These are phyloP conservation scores for Ascochyta fabae DNA, from an alignment of 2,329 filamentous ascomycete species.

Conservation along the genomic window DNA sequence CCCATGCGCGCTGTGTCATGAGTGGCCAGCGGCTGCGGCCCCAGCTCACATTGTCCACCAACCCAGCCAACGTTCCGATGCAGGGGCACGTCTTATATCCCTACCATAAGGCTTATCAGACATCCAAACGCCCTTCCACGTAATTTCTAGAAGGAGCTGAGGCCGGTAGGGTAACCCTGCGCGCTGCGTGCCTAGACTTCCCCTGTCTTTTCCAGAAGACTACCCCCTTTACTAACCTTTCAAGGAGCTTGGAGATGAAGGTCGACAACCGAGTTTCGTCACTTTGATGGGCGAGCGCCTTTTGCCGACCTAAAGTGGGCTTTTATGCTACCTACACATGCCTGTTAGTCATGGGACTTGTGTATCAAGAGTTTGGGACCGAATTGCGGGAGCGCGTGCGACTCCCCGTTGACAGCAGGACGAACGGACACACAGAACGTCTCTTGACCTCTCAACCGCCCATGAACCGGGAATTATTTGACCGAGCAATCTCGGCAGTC, in stretches of 20 bases:
- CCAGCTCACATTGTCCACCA: conserved; percentile 32
- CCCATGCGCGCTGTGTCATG: conserved; percentile 32
- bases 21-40: conserved; percentile 42
- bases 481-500: conserved; percentile 11
- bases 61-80: conserved; percentile 36
- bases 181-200: conserved; percentile 33
- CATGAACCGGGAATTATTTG: conserved; percentile 2
- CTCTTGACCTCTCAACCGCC: conserved; percentile 3
- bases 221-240: conserved; percentile 41
- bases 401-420: conserved; percentile 25
- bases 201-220: conserved; percentile 48
- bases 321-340: conserved; percentile 2
- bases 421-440: conserved; percentile 25
- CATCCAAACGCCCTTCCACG: conserved; percentile 43
- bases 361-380: conserved; percentile 16
- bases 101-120: conserved; percentile 32
- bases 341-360: conserved; percentile 8
- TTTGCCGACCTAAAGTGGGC: conserved; percentile 6
- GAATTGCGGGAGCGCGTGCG: conserved; percentile 27
- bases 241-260: conserved; percentile 28
- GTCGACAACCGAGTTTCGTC: conserved; percentile 20
- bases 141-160: conserved; percentile 47
- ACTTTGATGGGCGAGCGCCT: conserved; percentile 22
- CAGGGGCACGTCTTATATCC: conserved; percentile 40
- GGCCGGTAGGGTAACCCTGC: conserved; percentile 30